These are phyloP conservation scores for Trichopus zeylanicus DNA, from an alignment of 116 monocot genomes.

Conservation along the genomic window DNA sequence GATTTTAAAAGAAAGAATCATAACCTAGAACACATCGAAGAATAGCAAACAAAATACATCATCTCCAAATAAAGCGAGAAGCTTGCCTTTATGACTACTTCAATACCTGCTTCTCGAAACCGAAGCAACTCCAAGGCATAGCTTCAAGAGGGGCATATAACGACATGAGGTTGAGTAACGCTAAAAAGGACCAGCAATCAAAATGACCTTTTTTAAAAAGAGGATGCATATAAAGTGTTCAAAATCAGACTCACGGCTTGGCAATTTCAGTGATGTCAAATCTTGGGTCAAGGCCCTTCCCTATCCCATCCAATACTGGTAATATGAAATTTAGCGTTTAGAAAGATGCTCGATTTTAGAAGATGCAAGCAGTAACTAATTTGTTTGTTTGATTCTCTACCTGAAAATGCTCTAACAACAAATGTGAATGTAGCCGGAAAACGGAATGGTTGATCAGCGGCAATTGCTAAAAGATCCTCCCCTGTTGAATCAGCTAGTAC, in stretches of 20 bases:
- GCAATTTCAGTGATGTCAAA: conserved; percentile 99
- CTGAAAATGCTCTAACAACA: conserved; percentile 99
- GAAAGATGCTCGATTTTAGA: neutral
- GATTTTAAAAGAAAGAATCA: neutral
- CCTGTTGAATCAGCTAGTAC: conserved; percentile 34
- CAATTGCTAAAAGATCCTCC: conserved; percentile 94
- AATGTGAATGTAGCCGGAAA: conserved; percentile 99
- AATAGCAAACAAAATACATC: conserved; percentile 1
- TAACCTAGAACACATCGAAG: neutral
- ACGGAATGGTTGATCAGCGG: conserved; percentile 96
- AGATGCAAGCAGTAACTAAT: neutral
- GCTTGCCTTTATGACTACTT: conserved; percentile 84
- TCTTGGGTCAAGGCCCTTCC: conserved; percentile 94
- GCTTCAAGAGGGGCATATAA: conserved; percentile 19
- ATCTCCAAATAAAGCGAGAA: conserved; percentile 4
- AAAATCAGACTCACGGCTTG: conserved; percentile 78
- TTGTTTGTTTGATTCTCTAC: conserved; percentile 20
- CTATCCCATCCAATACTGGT: conserved; percentile 97
- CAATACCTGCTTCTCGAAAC: conserved; percentile 89
- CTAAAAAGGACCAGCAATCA: no score
- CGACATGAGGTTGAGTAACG: no score
- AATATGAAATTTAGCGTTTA: neutral
- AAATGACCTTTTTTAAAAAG: neutral
- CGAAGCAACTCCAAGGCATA: conserved; percentile 90
- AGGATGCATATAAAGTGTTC: neutral